phyloP scores from a whole-genome alignment of 768 basidiomycete genomes.

The Tephrocybe sp. region DNA sequence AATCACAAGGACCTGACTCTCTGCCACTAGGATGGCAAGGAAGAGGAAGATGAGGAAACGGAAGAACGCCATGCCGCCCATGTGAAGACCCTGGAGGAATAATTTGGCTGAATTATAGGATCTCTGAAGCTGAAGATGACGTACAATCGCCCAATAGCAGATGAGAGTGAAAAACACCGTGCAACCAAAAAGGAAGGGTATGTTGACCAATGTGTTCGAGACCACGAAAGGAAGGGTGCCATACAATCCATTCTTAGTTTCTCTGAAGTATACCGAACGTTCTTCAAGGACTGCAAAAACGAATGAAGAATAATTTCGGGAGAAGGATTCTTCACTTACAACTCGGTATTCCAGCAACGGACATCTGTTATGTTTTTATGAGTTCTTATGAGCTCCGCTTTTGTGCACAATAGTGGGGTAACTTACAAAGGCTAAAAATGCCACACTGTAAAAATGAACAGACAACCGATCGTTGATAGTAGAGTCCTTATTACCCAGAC shows the following conservation, averaged over 20 bases:
- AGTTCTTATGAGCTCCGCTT: no score
- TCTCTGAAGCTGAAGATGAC: constrained; percentile 13
- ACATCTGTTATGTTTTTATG: constrained; percentile 36
- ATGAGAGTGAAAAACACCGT: constrained; percentile 48
- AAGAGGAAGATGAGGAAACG: constrained; percentile 54
- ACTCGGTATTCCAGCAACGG: constrained; percentile 59
- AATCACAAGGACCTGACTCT: constrained; percentile 50
- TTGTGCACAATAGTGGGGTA: not conserved
- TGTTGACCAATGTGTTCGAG: constrained; percentile 50
- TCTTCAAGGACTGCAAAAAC: constrained; percentile 51
- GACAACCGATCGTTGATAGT: constrained; percentile 49
- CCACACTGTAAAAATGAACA: constrained; percentile 58
- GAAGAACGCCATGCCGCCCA: constrained; percentile 50
- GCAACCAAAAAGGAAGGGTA: constrained; percentile 56
- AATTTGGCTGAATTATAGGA: not conserved
- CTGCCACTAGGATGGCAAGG: constrained; percentile 52
- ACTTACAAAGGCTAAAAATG: constrained; percentile 50
- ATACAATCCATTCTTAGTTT: constrained; percentile 59
- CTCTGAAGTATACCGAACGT: constrained; percentile 55
- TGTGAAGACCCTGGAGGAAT: constrained; percentile 43
- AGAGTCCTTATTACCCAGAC: constrained; percentile 36
- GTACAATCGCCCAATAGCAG: constrained; percentile 50
- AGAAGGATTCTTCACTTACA: constrained; percentile 29
- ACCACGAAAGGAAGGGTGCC: constrained; percentile 52
- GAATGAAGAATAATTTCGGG: no score